phyloP scores from a whole-genome alignment of 2,329 filamentous ascomycete genomes.

The Trichoderma sp. region DNA sequence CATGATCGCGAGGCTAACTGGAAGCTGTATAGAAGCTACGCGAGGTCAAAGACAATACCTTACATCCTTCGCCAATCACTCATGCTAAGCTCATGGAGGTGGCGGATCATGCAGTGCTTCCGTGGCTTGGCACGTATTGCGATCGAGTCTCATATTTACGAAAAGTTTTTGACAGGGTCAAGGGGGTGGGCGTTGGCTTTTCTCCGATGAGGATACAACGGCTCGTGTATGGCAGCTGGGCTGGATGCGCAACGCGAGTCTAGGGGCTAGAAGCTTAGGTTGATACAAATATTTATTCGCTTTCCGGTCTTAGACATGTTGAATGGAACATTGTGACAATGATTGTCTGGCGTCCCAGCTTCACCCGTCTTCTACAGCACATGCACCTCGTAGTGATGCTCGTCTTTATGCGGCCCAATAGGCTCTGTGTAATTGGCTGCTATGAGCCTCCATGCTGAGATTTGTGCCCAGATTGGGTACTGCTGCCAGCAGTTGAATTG shows the following conservation, averaged over 20 bases:
- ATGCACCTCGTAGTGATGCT: background rate
- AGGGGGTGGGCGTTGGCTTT: slow-evolving; percentile 49
- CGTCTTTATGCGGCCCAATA: background rate
- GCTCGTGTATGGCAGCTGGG: slow-evolving; percentile 49
- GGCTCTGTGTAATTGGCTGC: background rate
- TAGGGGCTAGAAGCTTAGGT: slow-evolving; percentile 52
- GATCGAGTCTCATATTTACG: slow-evolving; percentile 53
- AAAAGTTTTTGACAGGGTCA: slow-evolving; percentile 57
- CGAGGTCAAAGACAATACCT: slow-evolving; percentile 32
- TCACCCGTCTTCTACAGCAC: background rate
- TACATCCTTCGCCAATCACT: slow-evolving; percentile 34
- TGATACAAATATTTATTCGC: slow-evolving; percentile 54
- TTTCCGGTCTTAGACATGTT: slow-evolving; percentile 34
- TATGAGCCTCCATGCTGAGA: background rate
- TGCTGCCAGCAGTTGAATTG: background rate
- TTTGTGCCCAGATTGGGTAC: background rate
- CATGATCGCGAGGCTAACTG: slow-evolving; percentile 25
- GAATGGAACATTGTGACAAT: slow-evolving; percentile 30
- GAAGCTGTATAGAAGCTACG: slow-evolving; percentile 28
- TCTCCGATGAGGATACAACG: slow-evolving; percentile 45
- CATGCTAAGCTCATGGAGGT: slow-evolving; percentile 45
- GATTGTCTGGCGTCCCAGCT: background rate
- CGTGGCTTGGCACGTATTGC: slow-evolving; percentile 46
- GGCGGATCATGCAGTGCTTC: slow-evolving; percentile 43
- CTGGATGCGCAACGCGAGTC: slow-evolving; percentile 44